Conservation (phyloP, 2,329 filamentous ascomycete species). For the Penicillium sp. region DNA sequence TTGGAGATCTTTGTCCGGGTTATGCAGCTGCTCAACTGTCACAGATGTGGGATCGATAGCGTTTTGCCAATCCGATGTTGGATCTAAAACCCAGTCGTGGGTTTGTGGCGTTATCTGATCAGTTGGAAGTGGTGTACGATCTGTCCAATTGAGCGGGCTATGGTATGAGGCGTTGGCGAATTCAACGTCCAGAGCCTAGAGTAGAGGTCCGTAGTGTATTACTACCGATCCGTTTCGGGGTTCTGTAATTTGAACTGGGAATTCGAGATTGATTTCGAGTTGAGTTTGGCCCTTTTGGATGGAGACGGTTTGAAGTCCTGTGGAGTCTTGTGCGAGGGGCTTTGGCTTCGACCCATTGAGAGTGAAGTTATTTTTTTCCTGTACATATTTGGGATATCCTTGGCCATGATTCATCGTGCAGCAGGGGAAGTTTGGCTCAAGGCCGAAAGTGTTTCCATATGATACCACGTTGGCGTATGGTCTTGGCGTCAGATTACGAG, state of each 20-base stretch:
- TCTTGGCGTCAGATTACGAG: constrained; percentile 48
- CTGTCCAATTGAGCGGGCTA: constrained; percentile 29
- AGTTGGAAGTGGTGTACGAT: constrained; percentile 33
- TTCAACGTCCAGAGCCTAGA: neutral
- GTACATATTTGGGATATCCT: constrained; percentile 62
- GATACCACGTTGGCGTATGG: constrained; percentile 59
- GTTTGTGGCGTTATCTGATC: constrained; percentile 42
- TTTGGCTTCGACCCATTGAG: constrained; percentile 23
- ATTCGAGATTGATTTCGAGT: neutral
- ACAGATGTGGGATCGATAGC: constrained; percentile 45
- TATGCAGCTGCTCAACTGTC: constrained; percentile 33
- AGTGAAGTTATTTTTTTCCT: constrained; percentile 17
- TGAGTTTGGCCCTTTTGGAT: neutral
- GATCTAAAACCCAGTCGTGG: constrained; percentile 35
- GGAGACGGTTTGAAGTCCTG: constrained; percentile 39
- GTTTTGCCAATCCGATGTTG: constrained; percentile 35
- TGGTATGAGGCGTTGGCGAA: constrained; percentile 10
- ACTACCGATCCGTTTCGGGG: neutral
- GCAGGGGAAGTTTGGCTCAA: constrained; percentile 60
- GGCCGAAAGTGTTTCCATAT: constrained; percentile 56
- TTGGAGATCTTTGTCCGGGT: constrained; percentile 22
- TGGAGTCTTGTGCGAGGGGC: constrained; percentile 18
- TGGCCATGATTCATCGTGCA: constrained; percentile 66
- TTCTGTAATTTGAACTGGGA: neutral
- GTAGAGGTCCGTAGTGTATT: neutral